These are phyloP conservation scores for Zancudomyces culisetae DNA, from an alignment of 371 early-diverging fungal genomes.

Conservation along the genomic window DNA sequence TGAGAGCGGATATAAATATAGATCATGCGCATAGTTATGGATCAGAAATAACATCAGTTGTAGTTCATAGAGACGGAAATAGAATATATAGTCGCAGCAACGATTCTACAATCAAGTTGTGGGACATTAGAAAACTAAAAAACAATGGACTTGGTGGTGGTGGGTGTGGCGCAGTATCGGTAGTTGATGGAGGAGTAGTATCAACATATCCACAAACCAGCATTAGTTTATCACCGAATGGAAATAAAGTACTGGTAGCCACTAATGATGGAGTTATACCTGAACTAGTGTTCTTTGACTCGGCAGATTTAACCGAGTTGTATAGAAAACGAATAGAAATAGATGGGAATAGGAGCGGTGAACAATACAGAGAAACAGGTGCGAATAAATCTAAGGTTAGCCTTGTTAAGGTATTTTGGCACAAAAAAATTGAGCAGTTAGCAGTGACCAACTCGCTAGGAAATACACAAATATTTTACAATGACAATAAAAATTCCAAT, in stretches of 20 bases:
- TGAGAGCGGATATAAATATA: too few species aligned
- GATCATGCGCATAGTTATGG: neutral
- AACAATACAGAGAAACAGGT: neutral
- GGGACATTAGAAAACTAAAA: conserved; percentile 67
- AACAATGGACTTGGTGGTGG: too few species aligned
- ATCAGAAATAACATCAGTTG: conserved; percentile 39
- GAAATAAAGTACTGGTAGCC: conserved; percentile 35
- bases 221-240: conserved; percentile 74
- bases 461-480: conserved; percentile 52
- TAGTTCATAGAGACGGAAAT: conserved; percentile 66
- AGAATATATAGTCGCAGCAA: conserved; percentile 38
- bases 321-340: neutral
- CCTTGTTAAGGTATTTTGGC: conserved; percentile 69
- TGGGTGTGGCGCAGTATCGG: too few species aligned
- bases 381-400: conserved; percentile 31
- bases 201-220: conserved; percentile 61
- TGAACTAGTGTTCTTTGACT: neutral
- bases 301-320: neutral
- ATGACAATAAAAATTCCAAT: conserved; percentile 40
- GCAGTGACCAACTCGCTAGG: conserved; percentile 63
- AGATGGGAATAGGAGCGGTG: neutral
- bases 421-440: conserved; percentile 70
- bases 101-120: conserved; percentile 21
- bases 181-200: conserved; percentile 33
- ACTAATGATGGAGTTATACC: neutral